Conservation (phyloP, 2,329 filamentous ascomycete genomes). For the Botrytis byssoidea region DNA sequence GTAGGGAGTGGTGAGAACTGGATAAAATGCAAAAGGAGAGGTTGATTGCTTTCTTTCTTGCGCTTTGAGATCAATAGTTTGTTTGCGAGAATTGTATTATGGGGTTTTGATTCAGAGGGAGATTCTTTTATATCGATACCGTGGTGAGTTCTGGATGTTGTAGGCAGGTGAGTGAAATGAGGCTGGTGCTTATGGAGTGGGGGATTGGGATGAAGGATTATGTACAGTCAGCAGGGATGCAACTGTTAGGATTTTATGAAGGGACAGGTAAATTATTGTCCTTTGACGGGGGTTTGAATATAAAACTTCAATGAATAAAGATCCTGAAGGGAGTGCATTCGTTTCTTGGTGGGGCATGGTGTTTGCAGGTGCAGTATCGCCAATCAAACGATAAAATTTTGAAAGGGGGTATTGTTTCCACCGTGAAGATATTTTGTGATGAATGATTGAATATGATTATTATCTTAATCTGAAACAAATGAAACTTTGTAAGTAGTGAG, state of each 20-base stretch:
- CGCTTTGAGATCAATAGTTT: neutral
- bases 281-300: neutral
- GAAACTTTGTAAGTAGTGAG: neutral
- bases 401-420: neutral
- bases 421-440: neutral
- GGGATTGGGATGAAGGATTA: neutral
- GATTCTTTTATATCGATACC: neutral
- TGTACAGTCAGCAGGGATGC: neutral
- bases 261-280: neutral
- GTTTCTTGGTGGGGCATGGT: neutral
- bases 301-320: neutral
- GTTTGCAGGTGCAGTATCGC: neutral
- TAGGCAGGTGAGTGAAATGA: neutral
- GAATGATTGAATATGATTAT: neutral
- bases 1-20: neutral
- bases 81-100: neutral
- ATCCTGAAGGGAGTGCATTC: neutral
- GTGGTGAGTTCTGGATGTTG: neutral
- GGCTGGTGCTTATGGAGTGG: neutral
- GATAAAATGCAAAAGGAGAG: fast-evolving
- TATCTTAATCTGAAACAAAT: neutral
- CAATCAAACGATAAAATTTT: neutral
- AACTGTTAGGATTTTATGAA: neutral
- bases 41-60: neutral
- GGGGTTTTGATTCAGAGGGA: neutral